Percentiles rank a stretch among this genome's conserved stretches.
Conservation (phyloP, 2,329 filamentous ascomycete genomes). For the Paraphaeosphaeria sporulosa region DNA sequence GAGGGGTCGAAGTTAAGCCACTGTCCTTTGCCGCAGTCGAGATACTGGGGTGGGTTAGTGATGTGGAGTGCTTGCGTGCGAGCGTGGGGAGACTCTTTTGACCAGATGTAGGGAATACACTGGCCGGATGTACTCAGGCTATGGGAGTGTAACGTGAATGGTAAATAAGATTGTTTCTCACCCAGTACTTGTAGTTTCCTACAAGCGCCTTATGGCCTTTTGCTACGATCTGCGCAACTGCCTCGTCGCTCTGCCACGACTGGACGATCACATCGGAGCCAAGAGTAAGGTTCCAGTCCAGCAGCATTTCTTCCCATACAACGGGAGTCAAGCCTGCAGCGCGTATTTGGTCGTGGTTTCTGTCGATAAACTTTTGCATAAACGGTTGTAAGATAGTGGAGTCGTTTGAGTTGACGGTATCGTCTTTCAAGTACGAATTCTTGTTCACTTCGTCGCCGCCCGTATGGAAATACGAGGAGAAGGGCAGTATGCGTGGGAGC, state of each 20-base stretch:
- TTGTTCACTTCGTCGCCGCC: constrained; percentile 88
- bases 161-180: constrained; percentile 39
- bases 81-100: no score
- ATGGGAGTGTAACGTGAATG: no score
- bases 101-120: no score
- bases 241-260: constrained; percentile 73
- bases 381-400: constrained; percentile 72
- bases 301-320: constrained; percentile 88
- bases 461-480: constrained; percentile 80
- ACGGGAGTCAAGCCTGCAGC: constrained; percentile 73
- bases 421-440: constrained; percentile 76
- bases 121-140: no score
- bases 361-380: constrained; percentile 78
- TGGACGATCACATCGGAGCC: constrained; percentile 78
- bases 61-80: no score
- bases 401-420: constrained; percentile 71
- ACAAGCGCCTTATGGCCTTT: constrained; percentile 75
- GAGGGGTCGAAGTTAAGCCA: constrained; percentile 75
- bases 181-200: constrained; percentile 81
- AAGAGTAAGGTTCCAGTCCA: constrained; percentile 79
- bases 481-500: constrained; percentile 66
- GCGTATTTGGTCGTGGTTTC: constrained; percentile 71
- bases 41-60: constrained; percentile 62
- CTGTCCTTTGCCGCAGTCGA: constrained; percentile 82
- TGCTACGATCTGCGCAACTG: constrained; percentile 66